Conservation (phyloP, 2,329 filamentous ascomycete species). For the Cladosporium sphaerospermum region DNA sequence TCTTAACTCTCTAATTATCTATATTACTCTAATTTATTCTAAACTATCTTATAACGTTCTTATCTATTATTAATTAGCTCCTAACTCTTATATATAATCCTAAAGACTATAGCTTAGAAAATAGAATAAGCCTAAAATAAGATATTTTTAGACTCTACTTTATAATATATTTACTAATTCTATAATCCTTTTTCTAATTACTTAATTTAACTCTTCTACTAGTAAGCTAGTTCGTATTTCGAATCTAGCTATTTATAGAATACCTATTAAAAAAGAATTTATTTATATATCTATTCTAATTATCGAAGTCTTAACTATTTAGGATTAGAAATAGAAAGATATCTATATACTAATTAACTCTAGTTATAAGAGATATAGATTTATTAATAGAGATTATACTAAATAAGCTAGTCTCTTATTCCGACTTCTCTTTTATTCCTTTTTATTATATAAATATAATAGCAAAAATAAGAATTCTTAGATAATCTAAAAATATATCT, state of each 20-base stretch:
- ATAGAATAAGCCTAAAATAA: background rate
- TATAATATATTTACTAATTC: background rate
- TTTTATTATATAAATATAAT: background rate
- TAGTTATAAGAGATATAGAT: background rate
- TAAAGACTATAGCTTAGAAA: background rate
- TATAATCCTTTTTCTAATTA: background rate
- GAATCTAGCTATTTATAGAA: background rate
- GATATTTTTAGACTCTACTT: background rate
- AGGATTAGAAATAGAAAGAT: background rate
- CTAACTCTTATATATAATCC: too few species aligned
- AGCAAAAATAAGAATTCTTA: background rate
- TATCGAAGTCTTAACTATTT: background rate
- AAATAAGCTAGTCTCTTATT: background rate
- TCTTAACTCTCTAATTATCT: too few species aligned
- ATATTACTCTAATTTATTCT: too few species aligned
- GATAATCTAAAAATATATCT: background rate
- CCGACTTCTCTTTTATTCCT: background rate
- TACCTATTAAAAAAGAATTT: background rate
- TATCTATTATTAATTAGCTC: too few species aligned
- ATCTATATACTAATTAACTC: background rate
- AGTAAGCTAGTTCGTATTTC: background rate
- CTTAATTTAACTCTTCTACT: background rate
- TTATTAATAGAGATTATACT: background rate
- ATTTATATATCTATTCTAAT: background rate
- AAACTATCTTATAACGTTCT: too few species aligned